Evolutionary conservation across 495 filamentous ascomycete species (phyloP), one percentile per base, ranked within the genome.

Genomic region (Penicillium silybi): DNA sequence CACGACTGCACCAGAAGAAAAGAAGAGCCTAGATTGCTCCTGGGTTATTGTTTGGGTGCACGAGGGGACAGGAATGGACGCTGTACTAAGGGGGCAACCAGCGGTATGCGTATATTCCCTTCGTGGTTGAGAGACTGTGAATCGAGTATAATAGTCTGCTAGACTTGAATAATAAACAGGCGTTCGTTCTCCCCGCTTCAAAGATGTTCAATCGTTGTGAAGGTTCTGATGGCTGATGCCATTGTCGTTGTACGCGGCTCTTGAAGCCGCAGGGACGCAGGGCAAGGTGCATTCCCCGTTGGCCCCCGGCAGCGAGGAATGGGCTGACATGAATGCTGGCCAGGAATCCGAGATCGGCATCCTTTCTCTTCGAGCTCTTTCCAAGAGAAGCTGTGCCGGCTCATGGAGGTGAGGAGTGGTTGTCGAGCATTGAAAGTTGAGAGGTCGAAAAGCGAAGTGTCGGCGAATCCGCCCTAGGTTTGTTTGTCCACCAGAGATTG

Each of bases 21-120:
- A 63, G 48, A 53, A 53, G 43, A 49, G 57, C 60, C 63, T 64
- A 66, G 63, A 66, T 55, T 56, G 54, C 10, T 23, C 52, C 54
- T 18, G 38, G 47, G 54, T 52, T 48, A 43, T 63, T 66, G 60
- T 66, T 64, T 64, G 45, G 48, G 35, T 44, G 27, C 56, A 63
- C 34, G 57, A 57, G 49, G 51, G 52, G 55, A 57, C 38, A 27
- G 57, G 63, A 66, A 66, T 66, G 63, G 47, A 26, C 4, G 13
- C 41, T 35, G 38, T 35, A 16, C 39, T 37, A 63, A 58, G 56
- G 62, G 63, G 55, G 51, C 52, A 56, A 54, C 58, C 50, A 50
- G 45, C 41, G 63, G 60, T 66, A 66, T 66, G 63, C 48, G 43
- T 59, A 57, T 41, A 23, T 34, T 32, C 42, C 29, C 10, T 16